These are phyloP conservation scores for Hymenoscyphus scutula DNA, from an alignment of 2,329 filamentous ascomycete species.

Conservation along the genomic window DNA sequence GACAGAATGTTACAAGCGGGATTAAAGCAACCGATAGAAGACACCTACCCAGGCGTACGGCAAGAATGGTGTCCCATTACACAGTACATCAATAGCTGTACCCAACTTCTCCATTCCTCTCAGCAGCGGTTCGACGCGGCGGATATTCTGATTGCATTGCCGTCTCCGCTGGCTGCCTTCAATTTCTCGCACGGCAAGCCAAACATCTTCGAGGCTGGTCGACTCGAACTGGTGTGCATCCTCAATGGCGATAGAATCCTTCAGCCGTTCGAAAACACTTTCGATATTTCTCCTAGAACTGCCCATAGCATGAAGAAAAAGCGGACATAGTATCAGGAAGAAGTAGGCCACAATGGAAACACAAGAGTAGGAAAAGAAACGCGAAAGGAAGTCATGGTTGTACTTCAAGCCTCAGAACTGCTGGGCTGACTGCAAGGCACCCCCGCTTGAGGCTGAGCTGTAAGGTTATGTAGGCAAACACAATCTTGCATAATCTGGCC, in stretches of 20 bases:
- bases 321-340: no score
- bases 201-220: constrained; percentile 40
- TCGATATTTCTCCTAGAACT: not conserved
- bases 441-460: no score
- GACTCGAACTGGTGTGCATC: constrained; percentile 18
- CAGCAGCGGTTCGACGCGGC: constrained; percentile 43
- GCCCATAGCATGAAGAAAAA: no score
- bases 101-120: constrained; percentile 43
- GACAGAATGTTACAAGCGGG: not conserved
- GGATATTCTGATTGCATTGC: constrained; percentile 43
- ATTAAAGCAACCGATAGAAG: no score
- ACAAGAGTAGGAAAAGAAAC: no score
- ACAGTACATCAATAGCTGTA: constrained; percentile 42
- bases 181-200: constrained; percentile 38
- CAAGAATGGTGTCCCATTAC: constrained; percentile 47
- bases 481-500: no score
- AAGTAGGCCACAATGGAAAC: no score
- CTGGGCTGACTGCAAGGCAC: no score
- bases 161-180: constrained; percentile 42
- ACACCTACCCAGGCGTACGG: constrained; percentile 43
- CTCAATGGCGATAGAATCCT: constrained; percentile 11
- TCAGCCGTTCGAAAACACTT: constrained; percentile 20
- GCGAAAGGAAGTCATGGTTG: no score
- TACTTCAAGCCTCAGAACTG: no score
- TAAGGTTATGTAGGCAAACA: no score